Conservation (phyloP, 1,139 yeast genomes). For the Kodamaea anthophila region DNA sequence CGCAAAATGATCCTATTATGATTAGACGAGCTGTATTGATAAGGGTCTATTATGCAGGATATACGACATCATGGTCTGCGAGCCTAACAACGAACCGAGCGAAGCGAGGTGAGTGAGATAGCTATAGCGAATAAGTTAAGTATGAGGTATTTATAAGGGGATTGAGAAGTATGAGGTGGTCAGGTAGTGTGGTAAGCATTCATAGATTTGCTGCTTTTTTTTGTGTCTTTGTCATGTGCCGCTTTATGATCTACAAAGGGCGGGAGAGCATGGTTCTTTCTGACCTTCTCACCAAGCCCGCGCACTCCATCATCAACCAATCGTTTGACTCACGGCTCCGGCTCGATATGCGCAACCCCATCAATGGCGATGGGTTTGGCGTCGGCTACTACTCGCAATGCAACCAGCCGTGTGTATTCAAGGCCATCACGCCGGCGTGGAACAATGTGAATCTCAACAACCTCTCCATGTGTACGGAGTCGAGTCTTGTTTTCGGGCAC, state of each 20-base stretch:
- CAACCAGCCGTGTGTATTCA: slow-evolving; percentile 64
- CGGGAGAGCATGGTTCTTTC: slow-evolving; percentile 78
- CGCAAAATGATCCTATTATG: too few relatives aligned
- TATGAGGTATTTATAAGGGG: too few relatives aligned
- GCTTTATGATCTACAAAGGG: slow-evolving; percentile 47
- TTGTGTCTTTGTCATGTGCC: slow-evolving; percentile 28
- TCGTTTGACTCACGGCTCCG: slow-evolving; percentile 87
- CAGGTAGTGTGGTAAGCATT: too few relatives aligned
- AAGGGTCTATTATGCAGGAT: too few relatives aligned
- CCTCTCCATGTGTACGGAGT: slow-evolving; percentile 79
- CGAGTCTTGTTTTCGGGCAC: slow-evolving; percentile 84
- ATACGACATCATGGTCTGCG: too few relatives aligned
- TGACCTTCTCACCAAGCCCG: slow-evolving; percentile 86
- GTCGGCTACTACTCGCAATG: slow-evolving; percentile 84
- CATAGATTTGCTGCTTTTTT: too few relatives aligned
- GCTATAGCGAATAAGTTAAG: too few relatives aligned
- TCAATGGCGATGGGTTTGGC: slow-evolving; percentile 97
- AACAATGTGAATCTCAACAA: slow-evolving; percentile 85
- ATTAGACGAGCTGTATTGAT: too few relatives aligned
- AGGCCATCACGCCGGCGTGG: slow-evolving; percentile 98
- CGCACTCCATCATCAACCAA: slow-evolving; percentile 94
- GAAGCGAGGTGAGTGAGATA: too few relatives aligned
- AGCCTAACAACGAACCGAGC: too few relatives aligned
- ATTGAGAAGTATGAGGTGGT: too few relatives aligned
- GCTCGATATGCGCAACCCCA: slow-evolving; percentile 82